These are phyloP conservation scores for Metschnikowia orientalis DNA, from an alignment of 805 yeast genomes.

Conservation along the genomic window DNA sequence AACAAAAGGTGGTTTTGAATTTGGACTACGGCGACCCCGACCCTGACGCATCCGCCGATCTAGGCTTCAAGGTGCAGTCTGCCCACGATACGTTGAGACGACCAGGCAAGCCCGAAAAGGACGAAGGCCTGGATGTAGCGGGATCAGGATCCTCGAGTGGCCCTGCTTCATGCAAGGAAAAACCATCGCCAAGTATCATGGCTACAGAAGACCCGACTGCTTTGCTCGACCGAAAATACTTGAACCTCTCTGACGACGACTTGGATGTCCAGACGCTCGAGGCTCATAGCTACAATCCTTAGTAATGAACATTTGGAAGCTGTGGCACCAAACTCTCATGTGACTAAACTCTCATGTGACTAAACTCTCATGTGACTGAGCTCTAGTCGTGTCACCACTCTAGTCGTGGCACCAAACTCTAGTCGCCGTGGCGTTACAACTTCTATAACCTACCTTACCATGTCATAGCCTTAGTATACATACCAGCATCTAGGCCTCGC, in stretches of 20 bases:
- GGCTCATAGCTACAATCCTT: conserved; percentile 2
- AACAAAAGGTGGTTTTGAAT: conserved; percentile 28
- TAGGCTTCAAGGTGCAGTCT: conserved; percentile 40
- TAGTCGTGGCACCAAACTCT: too few relatives aligned
- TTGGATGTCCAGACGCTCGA: conserved; percentile 2
- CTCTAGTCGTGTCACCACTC: too few relatives aligned
- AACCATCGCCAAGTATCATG: neutral
- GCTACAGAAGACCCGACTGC: too few relatives aligned
- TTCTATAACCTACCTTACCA: too few relatives aligned
- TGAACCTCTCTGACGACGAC: conserved; percentile 3
- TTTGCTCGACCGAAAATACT: too few relatives aligned
- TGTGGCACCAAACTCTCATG: too few relatives aligned
- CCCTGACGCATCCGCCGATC: conserved; percentile 16
- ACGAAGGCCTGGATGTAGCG: too few relatives aligned
- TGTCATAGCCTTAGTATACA: neutral
- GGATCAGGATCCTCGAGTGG: too few relatives aligned
- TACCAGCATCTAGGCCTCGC: conserved; percentile 13
- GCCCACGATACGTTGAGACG: conserved; percentile 31
- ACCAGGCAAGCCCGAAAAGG: neutral
- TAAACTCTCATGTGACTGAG: too few relatives aligned
- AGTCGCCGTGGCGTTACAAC: too few relatives aligned
- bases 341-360: too few relatives aligned
- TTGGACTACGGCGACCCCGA: conserved; percentile 36
- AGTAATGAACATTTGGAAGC: too few relatives aligned
- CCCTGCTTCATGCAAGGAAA: neutral